These are phyloP conservation scores for Suhomyces kilbournensis DNA, from an alignment of 805 yeast genomes.

Conservation along the genomic window DNA sequence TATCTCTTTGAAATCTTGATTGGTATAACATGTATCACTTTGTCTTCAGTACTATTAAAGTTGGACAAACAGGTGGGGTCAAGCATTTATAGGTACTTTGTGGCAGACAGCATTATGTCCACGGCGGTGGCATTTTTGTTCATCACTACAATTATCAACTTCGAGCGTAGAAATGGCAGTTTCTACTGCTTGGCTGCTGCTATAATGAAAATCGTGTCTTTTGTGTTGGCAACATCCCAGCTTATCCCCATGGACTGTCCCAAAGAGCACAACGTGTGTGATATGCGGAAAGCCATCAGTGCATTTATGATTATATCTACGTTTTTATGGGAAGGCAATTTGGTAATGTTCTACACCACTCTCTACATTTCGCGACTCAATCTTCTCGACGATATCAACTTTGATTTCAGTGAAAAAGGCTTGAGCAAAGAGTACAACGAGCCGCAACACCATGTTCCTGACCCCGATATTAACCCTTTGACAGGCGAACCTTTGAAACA, in stretches of 20 bases:
- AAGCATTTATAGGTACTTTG: constrained; percentile 34
- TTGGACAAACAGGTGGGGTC: constrained; percentile 20
- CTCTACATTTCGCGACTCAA: constrained; percentile 36
- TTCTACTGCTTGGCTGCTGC: constrained; percentile 36
- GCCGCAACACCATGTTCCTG: background rate
- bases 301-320: constrained; percentile 37
- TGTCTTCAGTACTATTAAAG: constrained; percentile 24
- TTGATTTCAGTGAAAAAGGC: constrained; percentile 24
- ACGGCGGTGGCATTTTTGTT: constrained; percentile 33
- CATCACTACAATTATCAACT: constrained; percentile 34
- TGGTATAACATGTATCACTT: constrained; percentile 25
- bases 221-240: constrained; percentile 26
- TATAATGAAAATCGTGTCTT: constrained; percentile 33
- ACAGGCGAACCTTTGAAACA: constrained; percentile 23
- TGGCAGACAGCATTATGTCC: constrained; percentile 34
- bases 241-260: constrained; percentile 27
- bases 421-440: constrained; percentile 6
- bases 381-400: constrained; percentile 29
- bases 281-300: constrained; percentile 32
- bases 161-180: constrained; percentile 39
- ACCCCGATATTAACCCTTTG: background rate
- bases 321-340: constrained; percentile 36
- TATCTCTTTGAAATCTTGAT: constrained; percentile 30
- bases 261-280: constrained; percentile 19
- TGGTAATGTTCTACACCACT: constrained; percentile 38